phyloP scores from a whole-genome alignment of 2,329 filamentous ascomycete genomes.

The Pseudocercospora fuligena region DNA sequence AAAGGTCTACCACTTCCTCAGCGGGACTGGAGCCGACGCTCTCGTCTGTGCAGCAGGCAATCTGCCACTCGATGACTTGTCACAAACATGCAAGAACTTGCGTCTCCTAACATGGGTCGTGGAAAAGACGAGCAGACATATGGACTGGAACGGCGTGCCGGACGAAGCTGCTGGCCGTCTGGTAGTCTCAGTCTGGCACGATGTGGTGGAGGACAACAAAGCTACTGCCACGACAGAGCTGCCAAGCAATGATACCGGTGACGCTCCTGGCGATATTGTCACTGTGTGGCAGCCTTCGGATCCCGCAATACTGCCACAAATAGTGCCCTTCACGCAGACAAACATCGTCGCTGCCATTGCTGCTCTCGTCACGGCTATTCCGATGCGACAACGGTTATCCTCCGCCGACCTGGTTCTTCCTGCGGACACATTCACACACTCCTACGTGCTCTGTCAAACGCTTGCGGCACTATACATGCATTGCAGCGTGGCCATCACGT shows the following conservation, averaged over 20 bases:
- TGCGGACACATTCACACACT: conserved; percentile 77
- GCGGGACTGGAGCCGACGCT: conserved; percentile 74
- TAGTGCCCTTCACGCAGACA: conserved; percentile 79
- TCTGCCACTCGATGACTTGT: conserved; percentile 77
- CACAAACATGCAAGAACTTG: conserved; percentile 70
- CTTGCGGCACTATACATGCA: conserved; percentile 84
- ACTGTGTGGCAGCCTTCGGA: conserved; percentile 68
- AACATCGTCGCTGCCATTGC: conserved; percentile 90
- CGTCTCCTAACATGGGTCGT: conserved; percentile 89
- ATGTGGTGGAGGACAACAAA: conserved; percentile 75
- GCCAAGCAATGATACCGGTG: conserved; percentile 63
- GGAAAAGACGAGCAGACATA: conserved; percentile 84
- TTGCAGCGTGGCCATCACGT: conserved; percentile 84
- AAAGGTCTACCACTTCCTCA: conserved; percentile 72
- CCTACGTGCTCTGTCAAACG: conserved; percentile 78
- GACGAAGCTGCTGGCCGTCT: conserved; percentile 74
- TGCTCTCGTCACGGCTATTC: conserved; percentile 75
- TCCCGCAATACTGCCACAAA: conserved; percentile 61
- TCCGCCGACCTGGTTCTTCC: conserved; percentile 82
- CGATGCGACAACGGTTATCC: conserved; percentile 73
- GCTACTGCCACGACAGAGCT: conserved; percentile 64
- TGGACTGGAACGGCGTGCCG: conserved; percentile 93
- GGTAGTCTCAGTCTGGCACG: conserved; percentile 90
- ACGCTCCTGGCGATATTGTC: conserved; percentile 56
- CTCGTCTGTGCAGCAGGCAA: conserved; percentile 84